Percentiles rank a stretch among this genome's conserved stretches.
These are phyloP conservation scores for Fraxinus sp. DNA, from an alignment of 305 asterid species.

Conservation along the genomic window DNA sequence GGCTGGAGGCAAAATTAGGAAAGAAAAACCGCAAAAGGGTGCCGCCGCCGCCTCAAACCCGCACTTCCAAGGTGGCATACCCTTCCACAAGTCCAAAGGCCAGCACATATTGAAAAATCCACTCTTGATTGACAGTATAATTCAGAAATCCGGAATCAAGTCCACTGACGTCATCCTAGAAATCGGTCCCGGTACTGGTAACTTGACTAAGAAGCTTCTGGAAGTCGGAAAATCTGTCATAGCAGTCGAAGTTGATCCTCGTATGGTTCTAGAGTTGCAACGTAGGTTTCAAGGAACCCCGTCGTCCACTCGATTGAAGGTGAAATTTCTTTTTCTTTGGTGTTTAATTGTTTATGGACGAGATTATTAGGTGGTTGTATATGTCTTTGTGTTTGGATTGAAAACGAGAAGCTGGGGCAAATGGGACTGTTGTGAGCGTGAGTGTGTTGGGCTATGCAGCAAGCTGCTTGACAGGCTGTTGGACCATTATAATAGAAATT, in stretches of 20 bases:
- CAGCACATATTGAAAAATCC: constrained; percentile 95
- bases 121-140: constrained; percentile 64
- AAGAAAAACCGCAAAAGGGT: constrained; percentile 51
- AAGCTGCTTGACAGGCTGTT: no score
- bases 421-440: not conserved
- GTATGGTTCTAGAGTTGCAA: constrained; percentile 93
- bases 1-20: constrained; percentile 90
- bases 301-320: constrained; percentile 62
- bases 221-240: constrained; percentile 86
- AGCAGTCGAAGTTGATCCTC: constrained; percentile 95
- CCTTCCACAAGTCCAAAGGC: constrained; percentile 94
- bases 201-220: constrained; percentile 92
- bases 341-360: not conserved
- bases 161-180: constrained; percentile 83
- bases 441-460: not conserved
- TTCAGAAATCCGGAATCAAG: constrained; percentile 86
- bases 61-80: constrained; percentile 87
- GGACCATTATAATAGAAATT: not conserved
- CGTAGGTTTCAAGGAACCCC: constrained; percentile 92
- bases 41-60: constrained; percentile 40
- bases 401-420: not conserved
- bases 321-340: not conserved
- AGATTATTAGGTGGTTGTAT: not conserved
- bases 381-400: not conserved
- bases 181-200: constrained; percentile 98